Conservation (phyloP, 805 yeast genomes). For the Yarrowia alimentaria region DNA sequence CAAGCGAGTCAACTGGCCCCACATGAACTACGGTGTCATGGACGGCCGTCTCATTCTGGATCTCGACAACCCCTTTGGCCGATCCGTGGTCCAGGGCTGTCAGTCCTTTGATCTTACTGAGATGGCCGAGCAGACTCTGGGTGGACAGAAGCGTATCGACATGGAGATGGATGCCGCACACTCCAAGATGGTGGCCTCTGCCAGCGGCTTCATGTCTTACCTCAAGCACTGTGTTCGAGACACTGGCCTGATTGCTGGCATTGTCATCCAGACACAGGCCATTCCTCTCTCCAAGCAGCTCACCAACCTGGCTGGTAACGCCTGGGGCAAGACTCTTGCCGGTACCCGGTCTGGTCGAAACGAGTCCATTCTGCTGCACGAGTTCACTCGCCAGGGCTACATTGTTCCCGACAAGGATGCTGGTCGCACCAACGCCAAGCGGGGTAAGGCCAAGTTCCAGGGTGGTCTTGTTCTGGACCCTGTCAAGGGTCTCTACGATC, state of each 20-base stretch:
- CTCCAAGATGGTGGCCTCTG: slow-evolving; percentile 52
- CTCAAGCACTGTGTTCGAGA: slow-evolving; percentile 64
- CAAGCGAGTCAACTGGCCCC: slow-evolving; percentile 69
- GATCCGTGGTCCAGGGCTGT: slow-evolving; percentile 84
- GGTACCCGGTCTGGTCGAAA: slow-evolving; percentile 97
- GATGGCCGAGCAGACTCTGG: slow-evolving; percentile 81
- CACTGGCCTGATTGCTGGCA: slow-evolving; percentile 68
- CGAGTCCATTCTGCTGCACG: slow-evolving; percentile 88
- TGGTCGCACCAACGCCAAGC: slow-evolving; percentile 43
- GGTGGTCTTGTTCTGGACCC: slow-evolving; percentile 98
- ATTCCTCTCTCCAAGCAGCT: slow-evolving; percentile 85
- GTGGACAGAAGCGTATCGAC: slow-evolving; percentile 63
- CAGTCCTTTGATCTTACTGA: slow-evolving; percentile 92
- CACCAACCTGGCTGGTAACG: slow-evolving; percentile 92
- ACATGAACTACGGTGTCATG: slow-evolving; percentile 55
- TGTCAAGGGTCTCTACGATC: slow-evolving; percentile 88
- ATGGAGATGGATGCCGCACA: slow-evolving; percentile 68
- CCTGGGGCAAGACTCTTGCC: slow-evolving; percentile 91
- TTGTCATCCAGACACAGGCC: slow-evolving; percentile 81
- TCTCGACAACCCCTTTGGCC: slow-evolving; percentile 92
- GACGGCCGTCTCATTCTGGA: slow-evolving; percentile 90
- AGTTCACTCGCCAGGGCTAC: slow-evolving; percentile 73
- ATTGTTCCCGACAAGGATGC: slow-evolving; percentile 85
- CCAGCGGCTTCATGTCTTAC: slow-evolving; percentile 64
- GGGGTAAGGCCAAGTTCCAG: slow-evolving; percentile 71